phyloP scores from a whole-genome alignment of 179 eudicot genomes.

The Dionaea muscipula region DNA sequence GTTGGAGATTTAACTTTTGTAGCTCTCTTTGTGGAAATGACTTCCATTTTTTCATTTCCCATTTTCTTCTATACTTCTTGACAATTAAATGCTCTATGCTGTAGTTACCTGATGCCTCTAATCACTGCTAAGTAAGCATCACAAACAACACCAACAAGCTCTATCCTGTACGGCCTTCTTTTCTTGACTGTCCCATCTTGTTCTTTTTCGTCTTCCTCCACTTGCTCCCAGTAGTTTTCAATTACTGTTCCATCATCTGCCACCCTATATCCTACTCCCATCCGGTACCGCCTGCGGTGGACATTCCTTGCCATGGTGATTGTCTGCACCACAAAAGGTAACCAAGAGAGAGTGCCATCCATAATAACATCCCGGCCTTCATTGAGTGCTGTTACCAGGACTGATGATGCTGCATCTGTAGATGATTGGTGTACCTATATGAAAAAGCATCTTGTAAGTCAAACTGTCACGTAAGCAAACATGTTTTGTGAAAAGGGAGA shows the following conservation, averaged over 20 bases:
- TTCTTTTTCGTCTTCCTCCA: conserved; percentile 58
- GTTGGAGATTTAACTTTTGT: no score
- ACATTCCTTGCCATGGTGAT: conserved; percentile 98
- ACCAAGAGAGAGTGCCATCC: conserved; percentile 99
- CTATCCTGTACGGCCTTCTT: conserved; percentile 91
- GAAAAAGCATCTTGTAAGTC: conserved; percentile 10
- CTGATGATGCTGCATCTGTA: conserved; percentile 96
- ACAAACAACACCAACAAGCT: conserved; percentile 91
- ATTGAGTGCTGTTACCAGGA: conserved; percentile 90
- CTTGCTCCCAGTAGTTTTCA: conserved; percentile 91
- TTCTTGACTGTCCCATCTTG: conserved; percentile 39
- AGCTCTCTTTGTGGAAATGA: no score
- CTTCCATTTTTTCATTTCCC: no score
- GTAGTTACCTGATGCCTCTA: conserved; percentile 77
- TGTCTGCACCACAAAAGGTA: conserved; percentile 94
- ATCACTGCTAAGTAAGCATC: conserved; percentile 94
- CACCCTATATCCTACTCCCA: conserved; percentile 91
- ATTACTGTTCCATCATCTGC: conserved; percentile 51
- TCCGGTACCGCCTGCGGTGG: conserved; percentile 78
- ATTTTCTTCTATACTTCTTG: no score
- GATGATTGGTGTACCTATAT: conserved; percentile 96
- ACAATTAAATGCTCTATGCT: neutral
- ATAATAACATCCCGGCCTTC: conserved; percentile 97
- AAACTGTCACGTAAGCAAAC: neutral
- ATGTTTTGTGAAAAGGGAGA: no score